A percentile compares a stretch with the other conserved stretches of the same genome.
Conservation (phyloP, 495 filamentous ascomycete genomes). For the Penicillium manginii region DNA sequence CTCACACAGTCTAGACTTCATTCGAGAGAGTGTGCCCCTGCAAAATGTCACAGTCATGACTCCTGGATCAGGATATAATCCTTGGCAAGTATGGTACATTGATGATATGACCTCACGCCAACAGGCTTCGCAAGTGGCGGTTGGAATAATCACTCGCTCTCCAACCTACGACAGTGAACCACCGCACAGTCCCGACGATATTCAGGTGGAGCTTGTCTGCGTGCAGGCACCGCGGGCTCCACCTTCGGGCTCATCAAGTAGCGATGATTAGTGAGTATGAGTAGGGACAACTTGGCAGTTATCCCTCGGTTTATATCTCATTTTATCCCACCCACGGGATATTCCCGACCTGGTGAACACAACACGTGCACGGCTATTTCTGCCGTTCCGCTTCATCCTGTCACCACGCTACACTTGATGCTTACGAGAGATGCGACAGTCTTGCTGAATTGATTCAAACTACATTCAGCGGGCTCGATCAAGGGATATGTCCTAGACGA, state of each 20-base stretch:
- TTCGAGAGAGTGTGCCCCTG: constrained; percentile 33
- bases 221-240: constrained; percentile 43
- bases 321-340: not conserved
- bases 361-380: too few species aligned
- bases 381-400: too few species aligned
- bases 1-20: constrained; percentile 33
- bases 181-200: constrained; percentile 33
- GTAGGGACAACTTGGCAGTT: not conserved
- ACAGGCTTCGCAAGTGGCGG: constrained; percentile 45
- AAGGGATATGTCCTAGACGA: too few species aligned
- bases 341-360: not conserved
- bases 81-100: constrained; percentile 48
- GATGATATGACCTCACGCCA: constrained; percentile 40
- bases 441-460: too few species aligned
- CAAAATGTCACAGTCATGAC: constrained; percentile 35
- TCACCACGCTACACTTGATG: too few species aligned
- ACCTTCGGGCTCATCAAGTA: constrained; percentile 20
- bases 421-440: too few species aligned
- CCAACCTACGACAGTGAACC: constrained; percentile 35
- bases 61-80: constrained; percentile 32
- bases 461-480: too few species aligned
- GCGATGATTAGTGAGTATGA: constrained; percentile 15
- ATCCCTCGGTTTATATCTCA: not conserved
- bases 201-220: constrained; percentile 46
- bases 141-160: constrained; percentile 45